These are phyloP conservation scores for Apiotrichum gracile DNA, from an alignment of 1,284 basidiomycete genomes.

Conservation along the genomic window DNA sequence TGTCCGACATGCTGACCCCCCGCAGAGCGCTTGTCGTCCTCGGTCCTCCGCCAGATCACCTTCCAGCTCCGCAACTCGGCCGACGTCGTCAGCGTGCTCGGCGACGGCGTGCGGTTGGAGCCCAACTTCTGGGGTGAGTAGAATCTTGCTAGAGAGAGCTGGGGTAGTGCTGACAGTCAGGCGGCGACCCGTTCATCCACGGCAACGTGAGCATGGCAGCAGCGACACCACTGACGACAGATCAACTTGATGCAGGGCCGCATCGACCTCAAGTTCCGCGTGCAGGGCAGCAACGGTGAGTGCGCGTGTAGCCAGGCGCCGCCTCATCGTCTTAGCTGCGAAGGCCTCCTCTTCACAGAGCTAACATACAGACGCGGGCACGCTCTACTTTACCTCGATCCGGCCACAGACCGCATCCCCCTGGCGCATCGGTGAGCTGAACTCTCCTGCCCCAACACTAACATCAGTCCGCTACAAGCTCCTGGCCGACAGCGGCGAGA, in stretches of 20 bases:
- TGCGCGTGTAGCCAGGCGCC: neutral
- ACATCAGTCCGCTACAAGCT: conserved; percentile 46
- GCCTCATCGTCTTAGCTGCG: too few relatives aligned
- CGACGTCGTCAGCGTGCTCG: conserved; percentile 35
- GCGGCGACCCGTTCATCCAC: conserved; percentile 46
- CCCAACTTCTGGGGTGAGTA: conserved; percentile 44
- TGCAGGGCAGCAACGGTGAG: conserved; percentile 35
- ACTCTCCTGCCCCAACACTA: neutral
- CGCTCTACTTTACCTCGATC: conserved; percentile 48
- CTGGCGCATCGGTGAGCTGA: conserved; percentile 41
- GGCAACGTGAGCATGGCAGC: conserved; percentile 31
- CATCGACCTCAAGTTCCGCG: conserved; percentile 45
- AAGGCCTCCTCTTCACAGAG: too few relatives aligned
- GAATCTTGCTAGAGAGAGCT: too few relatives aligned
- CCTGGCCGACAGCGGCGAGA: conserved; percentile 41
- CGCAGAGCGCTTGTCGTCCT: conserved; percentile 46
- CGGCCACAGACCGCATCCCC: conserved; percentile 40
- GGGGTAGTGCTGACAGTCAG: conserved; percentile 28
- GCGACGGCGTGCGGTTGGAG: conserved; percentile 35
- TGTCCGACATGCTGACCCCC: too few relatives aligned
- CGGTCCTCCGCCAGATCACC: conserved; percentile 39
- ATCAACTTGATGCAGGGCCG: conserved; percentile 48
- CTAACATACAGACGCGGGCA: conserved; percentile 34
- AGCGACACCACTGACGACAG: conserved; percentile 12
- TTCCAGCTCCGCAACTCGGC: conserved; percentile 44